phyloP scores from a whole-genome alignment of 2,329 filamentous ascomycete genomes.

The Macrophomina phaseolina region DNA sequence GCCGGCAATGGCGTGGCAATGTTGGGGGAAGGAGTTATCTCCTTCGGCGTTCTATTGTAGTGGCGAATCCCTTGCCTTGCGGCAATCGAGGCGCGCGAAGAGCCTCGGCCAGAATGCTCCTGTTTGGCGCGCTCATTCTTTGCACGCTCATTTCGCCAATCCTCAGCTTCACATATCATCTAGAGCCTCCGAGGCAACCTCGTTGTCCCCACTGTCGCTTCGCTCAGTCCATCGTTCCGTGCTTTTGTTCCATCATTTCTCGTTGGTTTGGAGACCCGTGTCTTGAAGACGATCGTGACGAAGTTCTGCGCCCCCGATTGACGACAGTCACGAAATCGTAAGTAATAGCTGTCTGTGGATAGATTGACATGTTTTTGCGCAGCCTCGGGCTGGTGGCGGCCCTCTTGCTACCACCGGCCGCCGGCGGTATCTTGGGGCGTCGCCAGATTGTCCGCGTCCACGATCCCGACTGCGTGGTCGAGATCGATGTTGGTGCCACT shows the following conservation, averaged over 20 bases:
- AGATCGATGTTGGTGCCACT: not conserved
- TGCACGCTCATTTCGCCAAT: conserved; percentile 1
- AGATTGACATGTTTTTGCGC: conserved; percentile 24
- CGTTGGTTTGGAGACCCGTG: not conserved
- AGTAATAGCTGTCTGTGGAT: not conserved
- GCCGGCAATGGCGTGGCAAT: not conserved
- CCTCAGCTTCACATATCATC: conserved; percentile 10
- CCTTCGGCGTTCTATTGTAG: conserved; percentile 1
- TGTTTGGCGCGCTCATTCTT: conserved; percentile 21
- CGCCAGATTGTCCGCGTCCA: not conserved
- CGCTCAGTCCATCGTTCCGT: conserved; percentile 3
- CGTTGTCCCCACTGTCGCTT: conserved; percentile 2
- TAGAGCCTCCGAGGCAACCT: not conserved
- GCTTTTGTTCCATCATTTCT: not conserved
- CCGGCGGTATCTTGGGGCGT: conserved; percentile 9
- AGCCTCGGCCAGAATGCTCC: conserved; percentile 14
- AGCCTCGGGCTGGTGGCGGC: conserved; percentile 21
- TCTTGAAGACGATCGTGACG: not conserved
- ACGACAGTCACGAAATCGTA: not conserved
- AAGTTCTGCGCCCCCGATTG: not conserved
- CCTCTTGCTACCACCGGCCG: conserved; percentile 9
- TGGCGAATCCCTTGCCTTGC: conserved; percentile 14
- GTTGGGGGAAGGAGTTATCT: not conserved
- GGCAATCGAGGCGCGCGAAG: conserved; percentile 11
- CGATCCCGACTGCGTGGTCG: conserved; percentile 20